Base-by-base conservation (phyloP, 257 asterid genomes). In the Solanum dulcamara region DNA sequence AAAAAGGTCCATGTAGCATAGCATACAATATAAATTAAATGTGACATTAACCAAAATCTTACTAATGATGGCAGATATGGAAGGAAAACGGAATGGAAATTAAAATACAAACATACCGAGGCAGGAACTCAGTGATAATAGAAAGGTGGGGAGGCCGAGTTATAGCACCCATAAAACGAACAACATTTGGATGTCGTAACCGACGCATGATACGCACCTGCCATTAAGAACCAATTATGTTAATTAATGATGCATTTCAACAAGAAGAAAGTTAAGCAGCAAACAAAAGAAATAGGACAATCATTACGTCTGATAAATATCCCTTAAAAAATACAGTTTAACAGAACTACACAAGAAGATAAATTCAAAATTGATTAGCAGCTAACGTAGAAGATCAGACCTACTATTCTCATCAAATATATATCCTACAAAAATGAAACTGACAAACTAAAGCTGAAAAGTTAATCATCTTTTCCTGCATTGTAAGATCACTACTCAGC, bases 81-180 rank as follows among this genome's bases (percentile, higher is more conserved):
- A 74, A 83, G 83, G 82, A 51, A 72, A 82, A 86, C n/a, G 37
- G 5, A 13, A 28, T 0, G 81, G 18, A n/a, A 50, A 86, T 66
- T 81, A 83, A 87, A 33, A 42, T 67, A 86, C 89, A 62, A 88
- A 86, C 93, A 84, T 81, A 95, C 99, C 94, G 92, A n/a, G 99
- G 99, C 35, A 97, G 91, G 88, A 95, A 97, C 86, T 97, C 99
- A 28, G 99, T 94, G 87, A 97, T 88, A 33, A 97, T 97, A 53
- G 99, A 97, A 87, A 97, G 99, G 84, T 97, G 93, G 81, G 99
- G 99, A 9, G 99, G 98, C 64, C 99, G 94, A 90, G 99, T 97
- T 33, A 97, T 98, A 6, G 99, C 99, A 90, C 99, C 99, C 99
- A 97, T 93, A 75, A 97, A 97, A 86, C 93, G 99, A 86, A 97